Percentiles rank a stretch among this genome's conserved stretches.
Evolutionary conservation across 2,329 filamentous ascomycete genomes (phyloP).

Genomic region (Torrubiellomyces zombiae): DNA sequence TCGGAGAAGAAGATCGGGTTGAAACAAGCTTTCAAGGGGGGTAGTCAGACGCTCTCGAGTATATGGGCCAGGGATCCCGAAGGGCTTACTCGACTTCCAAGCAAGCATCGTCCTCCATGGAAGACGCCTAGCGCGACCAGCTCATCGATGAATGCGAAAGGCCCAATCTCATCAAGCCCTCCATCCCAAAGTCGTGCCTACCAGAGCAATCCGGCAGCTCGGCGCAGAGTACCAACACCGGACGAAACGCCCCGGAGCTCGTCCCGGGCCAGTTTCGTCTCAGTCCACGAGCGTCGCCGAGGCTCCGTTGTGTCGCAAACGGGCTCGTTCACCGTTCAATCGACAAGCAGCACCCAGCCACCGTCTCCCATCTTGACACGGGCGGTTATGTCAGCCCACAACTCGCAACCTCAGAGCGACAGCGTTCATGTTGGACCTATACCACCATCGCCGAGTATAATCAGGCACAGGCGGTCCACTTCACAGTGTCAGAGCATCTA

Average conservation of each 20-base stretch:
- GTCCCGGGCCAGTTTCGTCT: conserved; percentile 31
- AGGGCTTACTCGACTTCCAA: conserved; percentile 6
- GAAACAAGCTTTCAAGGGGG: conserved; percentile 34
- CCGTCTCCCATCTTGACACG: conserved; percentile 23
- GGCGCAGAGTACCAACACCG: conserved; percentile 7
- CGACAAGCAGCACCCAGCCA: conserved; percentile 24
- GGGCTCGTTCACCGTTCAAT: conserved; percentile 36
- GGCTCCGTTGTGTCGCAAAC: conserved; percentile 39
- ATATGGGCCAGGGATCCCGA: conserved; percentile 31
- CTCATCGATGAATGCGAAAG: too few species aligned
- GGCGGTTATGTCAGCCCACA: conserved; percentile 10
- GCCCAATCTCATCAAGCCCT: too few species aligned
- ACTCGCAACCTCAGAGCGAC: conserved; percentile 7
- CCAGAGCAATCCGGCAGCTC: conserved; percentile 1
- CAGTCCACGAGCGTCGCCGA: conserved; percentile 31
- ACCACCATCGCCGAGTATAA: conserved; percentile 8
- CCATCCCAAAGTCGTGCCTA: too few species aligned
- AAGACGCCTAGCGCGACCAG: conserved; percentile 6
- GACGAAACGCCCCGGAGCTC: conserved; percentile 19
- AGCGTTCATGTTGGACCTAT: conserved; percentile 5
- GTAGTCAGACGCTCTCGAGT: conserved; percentile 28
- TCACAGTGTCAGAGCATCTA: conserved; percentile 38
- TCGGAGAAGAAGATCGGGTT: conserved; percentile 10
- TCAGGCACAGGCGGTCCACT: conserved; percentile 9
- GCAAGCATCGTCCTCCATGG: conserved; percentile 11